Evolutionary conservation across 306 rosid species (phyloP).

Genomic region (Notholithocarpus densiflorus): DNA sequence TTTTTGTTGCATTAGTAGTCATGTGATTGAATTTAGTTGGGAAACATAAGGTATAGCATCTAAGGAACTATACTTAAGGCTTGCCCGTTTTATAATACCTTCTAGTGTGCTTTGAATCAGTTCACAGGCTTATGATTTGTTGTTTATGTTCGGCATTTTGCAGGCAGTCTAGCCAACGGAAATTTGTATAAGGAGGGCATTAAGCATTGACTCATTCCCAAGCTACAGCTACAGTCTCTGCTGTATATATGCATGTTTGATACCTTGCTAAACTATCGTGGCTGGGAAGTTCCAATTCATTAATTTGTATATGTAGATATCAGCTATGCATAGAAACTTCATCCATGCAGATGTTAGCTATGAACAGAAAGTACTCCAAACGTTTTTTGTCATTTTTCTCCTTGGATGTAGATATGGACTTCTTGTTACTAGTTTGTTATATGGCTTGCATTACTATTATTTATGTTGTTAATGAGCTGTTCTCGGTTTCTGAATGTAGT

Average conservation of each 20-base stretch:
- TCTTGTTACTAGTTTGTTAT: too few relatives aligned
- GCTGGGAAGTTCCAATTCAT: background rate
- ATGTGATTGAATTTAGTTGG: too few relatives aligned
- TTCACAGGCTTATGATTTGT: background rate
- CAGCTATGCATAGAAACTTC: background rate
- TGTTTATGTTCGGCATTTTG: background rate
- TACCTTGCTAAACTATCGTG: background rate
- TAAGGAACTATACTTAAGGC: too few relatives aligned
- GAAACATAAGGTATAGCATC: too few relatives aligned
- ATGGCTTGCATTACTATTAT: too few relatives aligned
- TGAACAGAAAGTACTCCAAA: too few relatives aligned
- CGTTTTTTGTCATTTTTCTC: too few relatives aligned
- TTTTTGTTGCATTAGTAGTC: too few relatives aligned
- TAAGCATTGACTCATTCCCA: background rate
- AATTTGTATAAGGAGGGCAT: too few relatives aligned
- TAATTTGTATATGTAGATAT: background rate
- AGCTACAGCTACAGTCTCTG: background rate
- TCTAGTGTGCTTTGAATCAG: background rate
- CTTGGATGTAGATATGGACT: too few relatives aligned
- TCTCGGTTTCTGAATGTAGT: too few relatives aligned
- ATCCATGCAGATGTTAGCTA: background rate
- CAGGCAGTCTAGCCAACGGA: slow-evolving; percentile 5
- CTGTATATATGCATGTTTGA: background rate
- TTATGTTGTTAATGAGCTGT: too few relatives aligned
- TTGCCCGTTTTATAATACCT: background rate